phyloP scores from a whole-genome alignment of 2,329 filamentous ascomycete genomes.

The Hymenoscyphus repandus region DNA sequence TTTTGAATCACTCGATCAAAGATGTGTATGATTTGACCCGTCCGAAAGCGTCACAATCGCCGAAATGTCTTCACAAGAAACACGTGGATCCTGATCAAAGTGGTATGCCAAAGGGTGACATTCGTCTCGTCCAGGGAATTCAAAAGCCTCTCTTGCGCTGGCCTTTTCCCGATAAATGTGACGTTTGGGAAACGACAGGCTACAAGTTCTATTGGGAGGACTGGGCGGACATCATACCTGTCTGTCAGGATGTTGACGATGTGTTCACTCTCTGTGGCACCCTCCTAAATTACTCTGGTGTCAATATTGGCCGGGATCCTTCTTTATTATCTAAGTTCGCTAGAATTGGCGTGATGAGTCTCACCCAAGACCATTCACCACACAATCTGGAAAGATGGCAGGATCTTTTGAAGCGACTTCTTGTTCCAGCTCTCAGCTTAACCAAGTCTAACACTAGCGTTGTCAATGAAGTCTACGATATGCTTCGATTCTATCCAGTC shows the following conservation, averaged over 20 bases:
- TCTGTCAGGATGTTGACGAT: constrained; percentile 87
- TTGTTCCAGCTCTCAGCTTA: constrained; percentile 85
- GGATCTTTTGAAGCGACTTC: constrained; percentile 72
- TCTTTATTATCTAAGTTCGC: constrained; percentile 74
- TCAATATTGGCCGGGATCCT: constrained; percentile 83
- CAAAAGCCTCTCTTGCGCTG: constrained; percentile 70
- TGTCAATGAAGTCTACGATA: constrained; percentile 79
- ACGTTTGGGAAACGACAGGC: constrained; percentile 66
- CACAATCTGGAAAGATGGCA: constrained; percentile 75
- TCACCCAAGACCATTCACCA: constrained; percentile 64
- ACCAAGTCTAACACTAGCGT: constrained; percentile 78
- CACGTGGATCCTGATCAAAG: constrained; percentile 57
- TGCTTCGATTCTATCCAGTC: constrained; percentile 74
- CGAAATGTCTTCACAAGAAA: constrained; percentile 40
- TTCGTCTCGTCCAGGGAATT: constrained; percentile 54
- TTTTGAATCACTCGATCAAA: constrained; percentile 75
- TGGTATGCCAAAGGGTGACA: constrained; percentile 62
- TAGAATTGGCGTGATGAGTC: constrained; percentile 75
- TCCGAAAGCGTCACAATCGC: constrained; percentile 36
- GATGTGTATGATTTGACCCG: constrained; percentile 56
- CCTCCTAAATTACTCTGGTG: constrained; percentile 77
- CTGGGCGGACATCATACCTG: constrained; percentile 87
- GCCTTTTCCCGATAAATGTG: constrained; percentile 75
- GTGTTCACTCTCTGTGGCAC: constrained; percentile 82
- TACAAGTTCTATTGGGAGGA: constrained; percentile 98